These are phyloP conservation scores for Dalbergia cultrata DNA, from an alignment of 306 rosid genomes.

Conservation along the genomic window DNA sequence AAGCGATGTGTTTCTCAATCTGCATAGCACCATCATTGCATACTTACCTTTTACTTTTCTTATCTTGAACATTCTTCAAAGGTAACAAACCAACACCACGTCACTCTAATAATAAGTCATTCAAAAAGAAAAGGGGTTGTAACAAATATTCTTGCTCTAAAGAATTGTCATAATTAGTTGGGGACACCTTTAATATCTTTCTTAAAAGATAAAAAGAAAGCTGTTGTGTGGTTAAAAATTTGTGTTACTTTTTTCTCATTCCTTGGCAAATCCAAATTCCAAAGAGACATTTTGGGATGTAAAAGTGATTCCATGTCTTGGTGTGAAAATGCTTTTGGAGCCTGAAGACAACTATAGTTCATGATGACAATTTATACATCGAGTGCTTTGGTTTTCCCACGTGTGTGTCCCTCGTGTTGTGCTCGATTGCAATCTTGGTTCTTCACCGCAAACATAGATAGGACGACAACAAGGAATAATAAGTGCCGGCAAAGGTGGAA, in stretches of 20 bases:
- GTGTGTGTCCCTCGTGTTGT: slow-evolving; percentile 50
- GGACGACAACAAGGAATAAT: slow-evolving; percentile 60
- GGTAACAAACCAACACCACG: slow-evolving; percentile 48
- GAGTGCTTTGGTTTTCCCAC: slow-evolving; percentile 47
- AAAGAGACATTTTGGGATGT: slow-evolving; percentile 30
- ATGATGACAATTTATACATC: not conserved
- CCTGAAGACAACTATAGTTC: not conserved
- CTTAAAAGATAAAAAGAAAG: slow-evolving; percentile 12
- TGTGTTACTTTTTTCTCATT: slow-evolving; percentile 43
- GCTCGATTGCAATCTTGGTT: slow-evolving; percentile 56
- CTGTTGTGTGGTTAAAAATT: slow-evolving; percentile 31
- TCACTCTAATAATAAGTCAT: not conserved
- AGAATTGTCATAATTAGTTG: slow-evolving; percentile 48
- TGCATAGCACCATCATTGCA: slow-evolving; percentile 62
- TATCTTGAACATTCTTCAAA: slow-evolving; percentile 51
- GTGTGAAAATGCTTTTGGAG: slow-evolving; percentile 35
- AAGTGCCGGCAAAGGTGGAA: slow-evolving; percentile 64
- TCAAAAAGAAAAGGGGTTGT: slow-evolving; percentile 37
- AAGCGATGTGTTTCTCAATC: slow-evolving; percentile 53
- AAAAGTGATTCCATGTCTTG: slow-evolving; percentile 65
- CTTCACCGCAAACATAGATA: slow-evolving; percentile 16
- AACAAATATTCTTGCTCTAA: slow-evolving; percentile 50
- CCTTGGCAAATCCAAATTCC: slow-evolving; percentile 44
- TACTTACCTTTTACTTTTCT: slow-evolving; percentile 9
- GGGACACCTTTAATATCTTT: slow-evolving; percentile 18